Evolutionary conservation across 2,329 filamentous ascomycete species (phyloP).

Genomic region (Microascus cirrosus): DNA sequence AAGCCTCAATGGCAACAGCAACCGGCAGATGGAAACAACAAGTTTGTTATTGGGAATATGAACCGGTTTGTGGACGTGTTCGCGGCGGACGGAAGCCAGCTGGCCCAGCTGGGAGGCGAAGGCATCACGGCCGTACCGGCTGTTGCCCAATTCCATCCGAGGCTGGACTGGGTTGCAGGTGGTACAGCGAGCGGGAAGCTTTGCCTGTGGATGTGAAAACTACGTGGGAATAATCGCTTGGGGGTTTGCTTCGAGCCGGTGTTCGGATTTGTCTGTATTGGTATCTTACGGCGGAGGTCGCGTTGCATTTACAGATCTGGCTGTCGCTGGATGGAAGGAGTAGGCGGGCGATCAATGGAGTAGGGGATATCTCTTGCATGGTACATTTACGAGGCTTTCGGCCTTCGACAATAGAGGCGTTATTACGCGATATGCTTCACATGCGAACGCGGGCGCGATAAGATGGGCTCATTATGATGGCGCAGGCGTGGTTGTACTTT

Average conservation of each 20-base stretch:
- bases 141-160: conserved; percentile 82
- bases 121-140: conserved; percentile 91
- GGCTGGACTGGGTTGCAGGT: conserved; percentile 80
- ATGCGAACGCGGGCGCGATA: neutral
- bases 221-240: neutral
- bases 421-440: neutral
- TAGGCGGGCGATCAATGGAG: too few relatives aligned
- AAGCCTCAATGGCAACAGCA: conserved; percentile 81
- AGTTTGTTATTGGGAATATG: conserved; percentile 94
- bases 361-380: too few relatives aligned
- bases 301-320: too few relatives aligned
- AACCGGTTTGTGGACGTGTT: conserved; percentile 93
- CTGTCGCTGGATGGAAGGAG: too few relatives aligned
- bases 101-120: conserved; percentile 79
- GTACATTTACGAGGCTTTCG: too few relatives aligned
- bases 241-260: neutral
- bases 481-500: neutral
- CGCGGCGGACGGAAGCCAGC: conserved; percentile 67
- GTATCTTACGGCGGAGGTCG: neutral
- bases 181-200: conserved; percentile 88
- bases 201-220: conserved; percentile 58
- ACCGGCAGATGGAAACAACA: conserved; percentile 69
- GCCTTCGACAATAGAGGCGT: too few relatives aligned
- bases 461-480: neutral
- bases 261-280: neutral